phyloP scores from a whole-genome alignment of 2,329 filamentous ascomycete species.

The Biscogniauxia marginata region DNA sequence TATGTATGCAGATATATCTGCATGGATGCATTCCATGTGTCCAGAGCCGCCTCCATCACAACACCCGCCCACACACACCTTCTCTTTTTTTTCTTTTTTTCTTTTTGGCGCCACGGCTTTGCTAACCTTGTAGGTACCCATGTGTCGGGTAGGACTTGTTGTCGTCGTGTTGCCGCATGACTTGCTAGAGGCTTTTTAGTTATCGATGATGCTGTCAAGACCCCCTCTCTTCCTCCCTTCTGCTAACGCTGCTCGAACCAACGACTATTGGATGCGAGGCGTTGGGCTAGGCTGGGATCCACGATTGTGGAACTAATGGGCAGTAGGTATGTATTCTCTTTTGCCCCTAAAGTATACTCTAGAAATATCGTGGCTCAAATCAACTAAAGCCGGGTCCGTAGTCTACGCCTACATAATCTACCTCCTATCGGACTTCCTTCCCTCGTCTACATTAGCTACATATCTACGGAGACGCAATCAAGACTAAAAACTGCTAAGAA shows the following conservation, averaged over 20 bases:
- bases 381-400: background rate
- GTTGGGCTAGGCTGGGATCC: background rate
- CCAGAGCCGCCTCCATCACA: background rate
- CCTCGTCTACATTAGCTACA: background rate
- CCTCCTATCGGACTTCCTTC: background rate
- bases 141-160: background rate
- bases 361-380: background rate
- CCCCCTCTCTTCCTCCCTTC: background rate
- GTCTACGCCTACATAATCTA: background rate
- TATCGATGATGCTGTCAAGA: background rate
- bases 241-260: no score
- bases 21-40: no score
- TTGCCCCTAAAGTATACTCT: background rate
- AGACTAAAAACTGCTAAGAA: background rate
- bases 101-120: background rate
- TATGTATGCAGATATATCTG: no score
- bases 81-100: no score
- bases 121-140: background rate
- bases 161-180: background rate
- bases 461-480: background rate
- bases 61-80: background rate
- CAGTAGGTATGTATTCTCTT: background rate
- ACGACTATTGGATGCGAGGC: background rate
- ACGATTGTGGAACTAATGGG: background rate
- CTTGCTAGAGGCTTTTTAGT: background rate